Base-by-base conservation (phyloP, 495 filamentous ascomycete genomes). In the Penicillium herquei region DNA sequence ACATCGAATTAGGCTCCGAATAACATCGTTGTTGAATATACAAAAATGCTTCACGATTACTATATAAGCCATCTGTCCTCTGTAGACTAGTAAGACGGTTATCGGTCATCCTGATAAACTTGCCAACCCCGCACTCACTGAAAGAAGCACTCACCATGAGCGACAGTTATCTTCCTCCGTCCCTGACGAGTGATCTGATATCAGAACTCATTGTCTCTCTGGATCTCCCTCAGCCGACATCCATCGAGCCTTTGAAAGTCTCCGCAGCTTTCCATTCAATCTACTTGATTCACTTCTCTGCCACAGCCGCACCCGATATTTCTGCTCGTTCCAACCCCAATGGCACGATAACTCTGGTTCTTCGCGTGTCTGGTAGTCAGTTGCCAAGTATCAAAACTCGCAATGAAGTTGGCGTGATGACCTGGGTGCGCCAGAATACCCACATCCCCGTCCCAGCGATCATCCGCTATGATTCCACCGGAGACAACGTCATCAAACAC, bases 341-440 rank as follows among this genome's bases (percentile, higher is more conserved):
- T 44, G 56, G 54, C 45, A 48, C 53, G 12, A 17, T 56, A 10
- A 54, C 43, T 9, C 59, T 75, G 2, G 56, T 75, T 14, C 69
- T 75, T 9, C 64, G 72, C 14, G 61, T 73, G 7, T 65, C 72
- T 9, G 67, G 67, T 2, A 47, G 54, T 7, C 69, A 73, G 18
- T 32, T 70, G 3, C 70, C 70, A 2, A n/a, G 43, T 3, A 68
- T 72, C 53, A 73, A 73, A 52, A 73, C 69, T 3, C 33, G 12
- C 11, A 75, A 73, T 37, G 70, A 75, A 39, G 63, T 68, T 1
- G 70, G 55, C 10, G 58, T 67, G 5, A 70, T 75, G 67, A 48
- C 39, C 10, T 75, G 63, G 64, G 40, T 75, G 34, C 34, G 34
- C 34, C 34, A 13, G 34, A 37, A 37, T 37, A 37, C 34, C 34